Base-by-base conservation (phyloP, 1,139 yeast genomes). In the Hansenula sp. region DNA sequence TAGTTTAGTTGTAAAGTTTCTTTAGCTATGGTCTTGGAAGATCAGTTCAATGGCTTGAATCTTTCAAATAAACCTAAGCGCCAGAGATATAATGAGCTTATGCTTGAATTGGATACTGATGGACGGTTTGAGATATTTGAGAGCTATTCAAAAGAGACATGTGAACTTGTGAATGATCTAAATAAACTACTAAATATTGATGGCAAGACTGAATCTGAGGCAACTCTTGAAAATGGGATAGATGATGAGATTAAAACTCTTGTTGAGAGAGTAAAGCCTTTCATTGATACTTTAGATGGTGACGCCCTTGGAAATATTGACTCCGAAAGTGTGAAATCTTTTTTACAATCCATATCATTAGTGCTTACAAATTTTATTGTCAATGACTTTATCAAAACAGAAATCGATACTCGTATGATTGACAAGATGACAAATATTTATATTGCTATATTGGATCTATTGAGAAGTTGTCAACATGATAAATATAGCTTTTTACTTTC, bases 281-380 rank as follows among this genome's bases (percentile, higher is more conserved):
- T n/a, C 10, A 4, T 20, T 2, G 8, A 3, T 4, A n/a, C n/a
- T 19, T 7, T 20, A 3, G 14, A 26, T 5, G 11, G 14, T 6
- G 14, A 5, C 11, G 14, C 14, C 9, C n/a, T 18, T 10, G 2
- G 14, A 12, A 4, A 13, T 6, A 7, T 2, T 11, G 13, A 26
- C 5, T 36, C 27, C 14, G 29, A 26, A 12, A 42, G 36, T 12
- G 29, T 35, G 2, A n/a, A 19, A 8, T 28, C 36, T 6, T 47
- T 51, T 12, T 30, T 47, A 5, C 40, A 42, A 19, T 32, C 40
- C 3, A 19, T 47, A 2, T 41, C 52, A 2, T 36, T 54, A 12
- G 29, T 46, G 8, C 32, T 41, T 8, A 48, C 55, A 1, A 50
- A 46, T 22, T 25, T 41, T 18, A 37, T 36, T 25, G 36, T 52